Evolutionary conservation across 768 basidiomycete species (phyloP).

Genomic region (Brasilioporus rufonigricans): DNA sequence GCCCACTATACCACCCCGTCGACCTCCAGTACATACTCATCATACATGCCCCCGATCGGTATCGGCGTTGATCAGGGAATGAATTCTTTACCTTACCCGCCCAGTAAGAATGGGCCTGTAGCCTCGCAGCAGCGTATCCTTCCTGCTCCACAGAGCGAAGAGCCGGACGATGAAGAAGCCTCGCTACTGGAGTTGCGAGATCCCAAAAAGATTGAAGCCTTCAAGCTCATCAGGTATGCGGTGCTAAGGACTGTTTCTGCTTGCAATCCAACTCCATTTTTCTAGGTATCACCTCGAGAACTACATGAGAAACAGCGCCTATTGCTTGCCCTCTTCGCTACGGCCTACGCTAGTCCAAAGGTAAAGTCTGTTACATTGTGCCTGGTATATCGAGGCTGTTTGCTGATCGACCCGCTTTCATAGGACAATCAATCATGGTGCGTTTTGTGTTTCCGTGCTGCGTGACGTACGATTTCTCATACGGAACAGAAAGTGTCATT

Average conservation of each 20-base stretch:
- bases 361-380: constrained; percentile 33
- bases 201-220: constrained; percentile 73
- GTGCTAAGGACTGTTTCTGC: not conserved
- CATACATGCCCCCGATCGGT: constrained; percentile 57
- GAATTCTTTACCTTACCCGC: constrained; percentile 48
- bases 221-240: constrained; percentile 75
- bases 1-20: constrained; percentile 43
- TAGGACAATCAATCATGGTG: constrained; percentile 84
- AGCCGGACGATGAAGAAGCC: constrained; percentile 54
- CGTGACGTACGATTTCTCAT: constrained; percentile 8
- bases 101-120: constrained; percentile 29
- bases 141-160: constrained; percentile 32
- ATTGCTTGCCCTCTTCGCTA: constrained; percentile 85
- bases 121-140: constrained; percentile 26
- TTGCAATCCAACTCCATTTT: constrained; percentile 1
- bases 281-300: constrained; percentile 88
- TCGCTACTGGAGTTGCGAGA: constrained; percentile 40
- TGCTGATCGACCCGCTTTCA: constrained; percentile 4
- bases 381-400: not conserved
- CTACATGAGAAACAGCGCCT: constrained; percentile 79
- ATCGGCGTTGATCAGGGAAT: constrained; percentile 56
- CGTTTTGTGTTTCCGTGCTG: constrained; percentile 16
- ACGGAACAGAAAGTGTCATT: constrained; percentile 74
- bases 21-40: constrained; percentile 31
- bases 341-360: constrained; percentile 88